Evolutionary conservation across 768 basidiomycete genomes (phyloP), one percentile per base, ranked within the genome.

Genomic region (Cystoderma amianthinum): DNA sequence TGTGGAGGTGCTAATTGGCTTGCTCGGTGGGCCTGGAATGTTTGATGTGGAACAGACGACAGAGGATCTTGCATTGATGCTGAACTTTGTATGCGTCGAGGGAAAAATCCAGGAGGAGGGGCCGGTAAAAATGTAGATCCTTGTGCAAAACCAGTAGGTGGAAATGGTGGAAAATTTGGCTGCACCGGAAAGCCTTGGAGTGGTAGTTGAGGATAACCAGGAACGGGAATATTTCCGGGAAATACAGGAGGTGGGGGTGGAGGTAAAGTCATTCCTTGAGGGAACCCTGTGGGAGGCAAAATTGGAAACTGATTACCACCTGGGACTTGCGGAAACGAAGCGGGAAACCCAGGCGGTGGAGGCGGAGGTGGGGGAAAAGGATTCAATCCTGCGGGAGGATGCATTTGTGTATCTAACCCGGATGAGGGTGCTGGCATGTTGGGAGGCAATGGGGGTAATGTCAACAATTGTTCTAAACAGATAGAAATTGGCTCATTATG

Each of bases 41-140:
- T 86, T 56, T 82, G 78, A 48, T 88, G 82, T 4, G 88, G 86
- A 16, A 80, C 60, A n/a, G 73, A 73, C 2, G 82, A 80, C 23
- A 91, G 62, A 0, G 88, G 85, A 53, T 91, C 88, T 57, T 89
- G 86, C 55, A 78, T 70, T 2, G 76, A 60, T 38, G 76, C 64
- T 32, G 63, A 36, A 21, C 72, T 70, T 53, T 77, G 76, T 30
- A 60, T 57, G 19, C 72, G 70, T 32, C 72, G 71, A 20, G 79
- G 73, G 45, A 80, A 80, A 58, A 86, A 83, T 4, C 81, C 82
- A 1, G 78, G 77, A 19, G 84, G 82, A 20, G 78, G 76, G 0
- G 66, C 65, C 42, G 56, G 65, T 48, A 62, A 59, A 25, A n/a
- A n/a, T n/a, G n/a, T n/a, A n/a, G n/a, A n/a, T n/a, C n/a, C n/a